Conservation (phyloP, 2,329 filamentous ascomycete genomes). For the Fusarium brachygibbosum region DNA sequence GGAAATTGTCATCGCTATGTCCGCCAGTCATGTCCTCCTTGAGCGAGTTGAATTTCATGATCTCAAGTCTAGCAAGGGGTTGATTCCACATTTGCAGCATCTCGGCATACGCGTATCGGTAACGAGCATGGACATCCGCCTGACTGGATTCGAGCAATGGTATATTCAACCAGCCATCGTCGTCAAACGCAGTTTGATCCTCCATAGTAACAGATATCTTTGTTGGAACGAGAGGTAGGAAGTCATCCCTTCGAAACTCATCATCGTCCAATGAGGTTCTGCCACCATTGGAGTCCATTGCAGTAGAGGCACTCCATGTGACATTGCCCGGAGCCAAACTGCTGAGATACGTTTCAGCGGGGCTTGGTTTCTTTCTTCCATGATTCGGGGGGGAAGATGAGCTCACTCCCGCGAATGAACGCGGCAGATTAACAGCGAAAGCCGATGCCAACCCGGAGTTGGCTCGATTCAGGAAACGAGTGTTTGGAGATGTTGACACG, state of each 20-base stretch:
- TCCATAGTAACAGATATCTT: constrained; percentile 67
- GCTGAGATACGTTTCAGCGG: constrained; percentile 71
- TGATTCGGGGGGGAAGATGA: constrained; percentile 62
- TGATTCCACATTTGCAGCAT: constrained; percentile 76
- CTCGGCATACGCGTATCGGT: constrained; percentile 76
- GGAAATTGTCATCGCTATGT: constrained; percentile 52
- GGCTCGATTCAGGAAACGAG: constrained; percentile 64
- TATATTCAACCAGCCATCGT: constrained; percentile 74
- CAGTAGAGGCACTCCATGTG: constrained; percentile 64
- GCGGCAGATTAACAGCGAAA: constrained; percentile 68
- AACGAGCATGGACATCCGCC: constrained; percentile 67
- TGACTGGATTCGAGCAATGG: constrained; percentile 68
- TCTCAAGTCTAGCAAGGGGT: constrained; percentile 72
- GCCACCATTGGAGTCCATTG: constrained; percentile 61
- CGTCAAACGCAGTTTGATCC: constrained; percentile 76
- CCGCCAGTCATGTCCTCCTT: constrained; percentile 59
- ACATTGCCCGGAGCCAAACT: constrained; percentile 66
- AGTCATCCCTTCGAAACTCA: constrained; percentile 62
- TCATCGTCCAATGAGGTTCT: constrained; percentile 69
- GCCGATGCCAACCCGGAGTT: constrained; percentile 69
- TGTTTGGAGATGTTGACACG: constrained; percentile 71
- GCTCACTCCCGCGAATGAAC: constrained; percentile 55
- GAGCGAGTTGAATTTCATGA: constrained; percentile 77
- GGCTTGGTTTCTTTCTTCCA: constrained; percentile 69
- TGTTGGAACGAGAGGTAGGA: constrained; percentile 63